Base-by-base conservation (phyloP, 2,329 filamentous ascomycete genomes). In the Scedosporium aurantiacum region DNA sequence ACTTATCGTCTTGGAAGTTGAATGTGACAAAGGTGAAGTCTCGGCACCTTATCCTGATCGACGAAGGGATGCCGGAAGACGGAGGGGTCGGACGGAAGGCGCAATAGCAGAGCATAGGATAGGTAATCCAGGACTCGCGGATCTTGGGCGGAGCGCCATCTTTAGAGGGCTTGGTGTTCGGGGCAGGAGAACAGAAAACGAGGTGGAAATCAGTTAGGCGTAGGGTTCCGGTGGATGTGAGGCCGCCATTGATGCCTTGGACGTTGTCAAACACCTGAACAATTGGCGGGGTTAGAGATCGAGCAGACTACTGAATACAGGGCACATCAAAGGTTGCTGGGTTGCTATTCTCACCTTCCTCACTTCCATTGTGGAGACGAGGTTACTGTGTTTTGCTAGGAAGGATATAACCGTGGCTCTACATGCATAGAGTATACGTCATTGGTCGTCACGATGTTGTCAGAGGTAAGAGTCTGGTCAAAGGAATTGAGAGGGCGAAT, bases 1-100 rank as follows among this genome's bases (percentile, higher is more conserved):
- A 80, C 60, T 81, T 81, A 68, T 92, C 88, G 62, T 88, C 84
- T 21, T 77, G 70, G 71, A 99, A 96, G 74, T 92, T 91, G 75
- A 99, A 92, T 64, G 90, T 92, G 64, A 96, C 86, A 73, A 92
- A 96, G 57, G 85, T 93, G 72, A 99, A 97, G 77, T 99, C 94
- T 62, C 93, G 89, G 71, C 92, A 91, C 60, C 91, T 87, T 64
- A 99, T 78, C 60, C 93, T 88, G 70, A 99, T 91, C 2, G 90
- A 89, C 5, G 92, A 91, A 37, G 85, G 82, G 64, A 91, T 82
- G 58, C 85, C 82, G 62, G 88, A 88, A 12, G 80, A 78, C 5
- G 84, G 80, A 18, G 89, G 87, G 56, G 87, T 85, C 28, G 91
- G 88, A 63, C 90, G 85, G 66, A 93, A 85, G 25, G 82, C 84